These are phyloP conservation scores for Trametes cingulata DNA, from an alignment of 768 basidiomycete genomes.

Conservation along the genomic window DNA sequence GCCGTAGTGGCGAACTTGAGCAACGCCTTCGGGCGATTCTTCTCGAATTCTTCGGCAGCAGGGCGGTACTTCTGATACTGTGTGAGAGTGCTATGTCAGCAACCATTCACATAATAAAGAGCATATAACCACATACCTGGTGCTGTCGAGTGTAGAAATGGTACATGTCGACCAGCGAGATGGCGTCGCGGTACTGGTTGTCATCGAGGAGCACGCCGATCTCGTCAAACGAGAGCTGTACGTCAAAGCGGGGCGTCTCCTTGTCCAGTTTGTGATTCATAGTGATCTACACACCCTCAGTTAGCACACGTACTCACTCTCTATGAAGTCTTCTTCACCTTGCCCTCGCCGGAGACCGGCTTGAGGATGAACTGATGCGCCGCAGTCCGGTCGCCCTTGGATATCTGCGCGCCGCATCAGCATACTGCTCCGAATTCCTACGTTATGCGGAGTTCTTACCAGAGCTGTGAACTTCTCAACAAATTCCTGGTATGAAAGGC, in stretches of 20 bases:
- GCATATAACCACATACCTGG: slow-evolving; percentile 49
- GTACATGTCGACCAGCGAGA: slow-evolving; percentile 94
- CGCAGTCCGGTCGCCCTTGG: slow-evolving; percentile 45
- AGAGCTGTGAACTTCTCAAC: slow-evolving; percentile 73
- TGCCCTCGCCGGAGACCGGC: slow-evolving; percentile 94
- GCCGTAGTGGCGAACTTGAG: slow-evolving; percentile 78
- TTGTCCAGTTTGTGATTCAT: slow-evolving; percentile 79
- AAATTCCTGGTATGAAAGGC: slow-evolving; percentile 61
- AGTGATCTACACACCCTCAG: slow-evolving; percentile 53
- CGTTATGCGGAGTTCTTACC: slow-evolving; percentile 40
- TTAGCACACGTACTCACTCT: neutral
- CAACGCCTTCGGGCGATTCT: slow-evolving; percentile 65
- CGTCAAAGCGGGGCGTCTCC: slow-evolving; percentile 81
- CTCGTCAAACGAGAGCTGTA: slow-evolving; percentile 87
- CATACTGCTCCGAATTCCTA: neutral
- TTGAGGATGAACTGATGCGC: slow-evolving; percentile 92
- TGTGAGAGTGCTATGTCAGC: neutral
- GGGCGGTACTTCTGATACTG: slow-evolving; percentile 88
- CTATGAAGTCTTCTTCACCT: slow-evolving; percentile 49
- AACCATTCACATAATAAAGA: neutral
- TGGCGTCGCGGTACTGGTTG: slow-evolving; percentile 90
- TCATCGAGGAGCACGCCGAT: slow-evolving; percentile 91
- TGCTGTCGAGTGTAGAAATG: slow-evolving; percentile 89
- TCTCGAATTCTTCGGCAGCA: slow-evolving; percentile 53
- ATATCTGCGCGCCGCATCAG: slow-evolving; percentile 41